Evolutionary conservation across 768 basidiomycete genomes (phyloP).

Genomic region (Postia placenta): DNA sequence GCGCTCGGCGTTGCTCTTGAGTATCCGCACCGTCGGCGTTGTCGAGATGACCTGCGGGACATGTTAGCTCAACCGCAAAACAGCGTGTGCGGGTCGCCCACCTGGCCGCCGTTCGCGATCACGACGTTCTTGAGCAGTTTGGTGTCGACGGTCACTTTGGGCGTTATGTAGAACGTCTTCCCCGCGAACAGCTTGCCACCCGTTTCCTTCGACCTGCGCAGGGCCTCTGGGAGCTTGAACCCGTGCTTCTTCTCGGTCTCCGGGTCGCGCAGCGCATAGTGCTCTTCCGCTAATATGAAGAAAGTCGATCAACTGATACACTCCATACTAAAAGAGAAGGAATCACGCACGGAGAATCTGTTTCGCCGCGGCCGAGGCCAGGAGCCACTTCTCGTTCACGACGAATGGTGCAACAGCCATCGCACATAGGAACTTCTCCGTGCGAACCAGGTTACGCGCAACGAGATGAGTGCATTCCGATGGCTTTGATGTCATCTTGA

Average conservation of each 20-base stretch:
- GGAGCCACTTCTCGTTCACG: slow-evolving; percentile 65
- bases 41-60: slow-evolving; percentile 34
- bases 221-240: slow-evolving; percentile 56
- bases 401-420: slow-evolving; percentile 58
- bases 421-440: slow-evolving; percentile 84
- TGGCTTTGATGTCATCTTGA: slow-evolving; percentile 52
- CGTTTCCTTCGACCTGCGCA: slow-evolving; percentile 49
- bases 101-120: slow-evolving; percentile 64
- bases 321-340: neutral
- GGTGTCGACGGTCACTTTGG: slow-evolving; percentile 50
- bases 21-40: slow-evolving; percentile 48
- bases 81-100: slow-evolving; percentile 23
- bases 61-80: neutral
- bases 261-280: slow-evolving; percentile 55
- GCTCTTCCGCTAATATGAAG: slow-evolving; percentile 46
- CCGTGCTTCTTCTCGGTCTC: slow-evolving; percentile 59
- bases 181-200: slow-evolving; percentile 54
- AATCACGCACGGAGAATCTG: slow-evolving; percentile 55
- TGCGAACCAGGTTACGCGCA: slow-evolving; percentile 62
- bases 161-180: slow-evolving; percentile 71
- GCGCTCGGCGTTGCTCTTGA: slow-evolving; percentile 43
- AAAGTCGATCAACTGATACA: neutral
- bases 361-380: slow-evolving; percentile 46
- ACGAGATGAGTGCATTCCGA: slow-evolving; percentile 78
- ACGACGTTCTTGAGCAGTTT: slow-evolving; percentile 68